Evolutionary conservation across 352 stramenopile genomes (phyloP).

Genomic region (Aphanomyces astaci): DNA sequence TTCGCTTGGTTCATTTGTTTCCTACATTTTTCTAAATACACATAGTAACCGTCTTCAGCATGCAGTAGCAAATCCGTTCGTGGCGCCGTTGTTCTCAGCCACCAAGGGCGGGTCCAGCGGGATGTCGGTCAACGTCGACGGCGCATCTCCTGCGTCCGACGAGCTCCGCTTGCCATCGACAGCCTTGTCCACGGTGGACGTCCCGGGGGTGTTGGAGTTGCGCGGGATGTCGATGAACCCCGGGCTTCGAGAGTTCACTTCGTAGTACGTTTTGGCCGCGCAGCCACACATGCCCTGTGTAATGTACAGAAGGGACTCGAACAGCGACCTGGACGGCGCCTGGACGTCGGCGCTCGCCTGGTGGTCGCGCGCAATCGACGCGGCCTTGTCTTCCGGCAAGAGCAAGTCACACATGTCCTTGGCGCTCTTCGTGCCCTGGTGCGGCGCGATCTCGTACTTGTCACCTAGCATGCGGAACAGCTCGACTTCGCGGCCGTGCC

Average conservation of each 20-base stretch:
- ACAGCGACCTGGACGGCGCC: neutral
- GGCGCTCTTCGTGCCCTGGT: slow-evolving; percentile 56
- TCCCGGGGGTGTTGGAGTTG: slow-evolving; percentile 13
- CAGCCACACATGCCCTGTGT: slow-evolving; percentile 35
- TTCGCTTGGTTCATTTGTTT: too few species aligned
- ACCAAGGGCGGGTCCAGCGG: neutral
- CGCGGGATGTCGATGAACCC: slow-evolving; percentile 9
- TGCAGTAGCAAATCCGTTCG: too few species aligned
- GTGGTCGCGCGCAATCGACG: slow-evolving; percentile 52
- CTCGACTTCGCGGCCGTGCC: slow-evolving; percentile 75
- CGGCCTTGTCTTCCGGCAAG: slow-evolving; percentile 47
- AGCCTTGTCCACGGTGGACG: neutral
- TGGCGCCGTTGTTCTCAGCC: too few species aligned
- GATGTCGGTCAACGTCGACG: neutral
- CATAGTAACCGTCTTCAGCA: too few species aligned
- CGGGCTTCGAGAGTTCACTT: slow-evolving; percentile 50
- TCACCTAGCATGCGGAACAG: slow-evolving; percentile 81
- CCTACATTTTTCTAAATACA: too few species aligned
- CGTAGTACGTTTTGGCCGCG: slow-evolving; percentile 58
- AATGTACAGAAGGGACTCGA: neutral
- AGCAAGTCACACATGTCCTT: slow-evolving; percentile 34
- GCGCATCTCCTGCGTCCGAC: too few species aligned
- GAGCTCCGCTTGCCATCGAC: neutral
- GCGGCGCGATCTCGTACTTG: slow-evolving; percentile 78
- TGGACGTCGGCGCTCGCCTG: slow-evolving; percentile 28